Evolutionary conservation across 2,329 filamentous ascomycete genomes (phyloP).

Genomic region (Neophaeococcomyces mojaviensis): DNA sequence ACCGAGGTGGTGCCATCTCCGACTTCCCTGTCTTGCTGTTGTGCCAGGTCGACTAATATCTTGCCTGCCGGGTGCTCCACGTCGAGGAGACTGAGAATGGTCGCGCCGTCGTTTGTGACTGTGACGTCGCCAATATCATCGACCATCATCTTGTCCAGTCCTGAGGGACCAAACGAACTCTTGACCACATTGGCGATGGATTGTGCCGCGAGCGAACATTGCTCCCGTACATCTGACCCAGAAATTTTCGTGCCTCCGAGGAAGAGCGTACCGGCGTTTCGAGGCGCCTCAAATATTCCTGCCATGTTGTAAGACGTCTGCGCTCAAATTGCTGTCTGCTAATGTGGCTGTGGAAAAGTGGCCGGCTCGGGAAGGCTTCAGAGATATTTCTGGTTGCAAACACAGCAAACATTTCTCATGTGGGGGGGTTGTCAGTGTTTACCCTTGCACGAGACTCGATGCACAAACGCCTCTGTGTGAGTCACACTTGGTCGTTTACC

Average conservation of each 20-base stretch:
- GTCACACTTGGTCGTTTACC: background rate
- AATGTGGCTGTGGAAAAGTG: no score
- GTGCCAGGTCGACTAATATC: constrained; percentile 93
- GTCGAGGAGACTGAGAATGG: constrained; percentile 88
- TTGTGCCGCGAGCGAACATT: constrained; percentile 94
- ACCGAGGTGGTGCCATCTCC: constrained; percentile 98
- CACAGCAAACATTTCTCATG: no score
- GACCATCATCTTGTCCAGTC: constrained; percentile 99
- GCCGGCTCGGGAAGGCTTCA: no score
- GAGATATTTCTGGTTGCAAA: no score
- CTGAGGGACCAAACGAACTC: constrained; percentile 94
- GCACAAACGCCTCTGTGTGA: background rate
- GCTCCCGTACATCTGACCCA: constrained; percentile 90
- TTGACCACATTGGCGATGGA: constrained; percentile 98
- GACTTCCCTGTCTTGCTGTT: constrained; percentile 98
- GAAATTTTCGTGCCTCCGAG: constrained; percentile 96
- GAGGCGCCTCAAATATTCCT: constrained; percentile 90
- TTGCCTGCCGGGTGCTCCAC: constrained; percentile 97
- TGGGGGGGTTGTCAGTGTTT: no score
- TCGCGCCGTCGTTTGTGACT: constrained; percentile 97
- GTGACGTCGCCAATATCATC: constrained; percentile 99
- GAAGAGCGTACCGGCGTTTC: constrained; percentile 89
- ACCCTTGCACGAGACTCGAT: no score
- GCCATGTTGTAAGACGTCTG: constrained; percentile 55
- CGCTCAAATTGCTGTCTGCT: no score